phyloP scores from a whole-genome alignment of 2,329 filamentous ascomycete genomes.

The Colletotrichum ledebouriae region DNA sequence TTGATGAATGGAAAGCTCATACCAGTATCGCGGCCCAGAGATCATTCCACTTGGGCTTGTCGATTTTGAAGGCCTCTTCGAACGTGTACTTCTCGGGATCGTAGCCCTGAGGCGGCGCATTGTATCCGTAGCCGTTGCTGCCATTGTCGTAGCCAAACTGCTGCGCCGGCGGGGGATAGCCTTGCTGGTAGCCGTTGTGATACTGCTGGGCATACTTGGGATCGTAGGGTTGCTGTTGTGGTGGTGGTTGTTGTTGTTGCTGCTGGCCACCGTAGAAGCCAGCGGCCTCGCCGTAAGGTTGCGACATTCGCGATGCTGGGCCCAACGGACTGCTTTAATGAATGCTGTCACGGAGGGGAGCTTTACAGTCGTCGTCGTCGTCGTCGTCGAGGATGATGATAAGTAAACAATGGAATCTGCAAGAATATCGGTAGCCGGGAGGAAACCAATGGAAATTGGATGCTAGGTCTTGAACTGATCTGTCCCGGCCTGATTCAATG shows the following conservation, averaged over 20 bases:
- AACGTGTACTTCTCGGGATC: slow-evolving; percentile 71
- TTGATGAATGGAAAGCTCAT: slow-evolving; percentile 49
- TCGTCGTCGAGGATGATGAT: no score
- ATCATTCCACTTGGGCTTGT: slow-evolving; percentile 90
- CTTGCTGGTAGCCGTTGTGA: slow-evolving; percentile 46
- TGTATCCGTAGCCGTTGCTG: slow-evolving; percentile 52
- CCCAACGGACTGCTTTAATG: neutral
- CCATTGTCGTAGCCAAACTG: slow-evolving; percentile 37
- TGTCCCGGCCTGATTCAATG: no score
- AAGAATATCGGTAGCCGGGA: no score
- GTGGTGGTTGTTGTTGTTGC: slow-evolving; percentile 39
- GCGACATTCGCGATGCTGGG: slow-evolving; percentile 30
- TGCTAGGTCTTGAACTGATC: no score
- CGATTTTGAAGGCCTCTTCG: slow-evolving; percentile 84
- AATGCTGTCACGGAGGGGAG: no score
- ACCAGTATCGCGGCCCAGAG: slow-evolving; percentile 88
- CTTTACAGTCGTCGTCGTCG: no score
- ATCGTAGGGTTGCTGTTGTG: slow-evolving; percentile 46
- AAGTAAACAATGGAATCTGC: no score
- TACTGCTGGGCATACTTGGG: slow-evolving; percentile 48
- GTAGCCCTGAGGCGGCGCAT: slow-evolving; percentile 51
- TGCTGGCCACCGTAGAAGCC: slow-evolving; percentile 41
- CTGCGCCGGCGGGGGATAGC: slow-evolving; percentile 44
- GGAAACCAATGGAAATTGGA: no score
- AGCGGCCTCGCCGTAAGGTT: slow-evolving; percentile 38